Evolutionary conservation across 768 basidiomycete species (phyloP), one percentile per base, ranked within the genome.

Genomic region (Panellus pusillus): DNA sequence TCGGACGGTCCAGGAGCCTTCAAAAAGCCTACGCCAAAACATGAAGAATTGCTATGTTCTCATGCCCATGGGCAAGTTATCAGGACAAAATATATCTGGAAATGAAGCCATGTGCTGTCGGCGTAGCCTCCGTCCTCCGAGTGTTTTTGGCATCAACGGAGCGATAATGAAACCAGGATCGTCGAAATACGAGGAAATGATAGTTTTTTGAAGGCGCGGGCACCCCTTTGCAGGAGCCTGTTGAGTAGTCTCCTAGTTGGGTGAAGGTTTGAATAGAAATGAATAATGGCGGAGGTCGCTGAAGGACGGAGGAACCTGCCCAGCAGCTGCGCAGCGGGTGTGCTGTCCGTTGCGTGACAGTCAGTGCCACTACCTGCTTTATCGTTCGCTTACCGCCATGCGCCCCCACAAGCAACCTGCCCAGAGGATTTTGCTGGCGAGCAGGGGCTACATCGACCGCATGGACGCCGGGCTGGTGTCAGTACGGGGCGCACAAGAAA

Each of bases 401-500:
- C 36, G 55, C 19, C 15, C 47, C 28, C 19, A 2, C 28, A 56
- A 51, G 19, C n/a, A 14, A 15, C 46, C 36, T 6, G 31, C 55
- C 18, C 18, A 40, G 28, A 47, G 46, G 13, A 50, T 57, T 9
- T 45, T 46, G 7, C 50, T 57, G 9, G 39, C 56, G 3, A 52
- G 56, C 20, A 41, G 51, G 4, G 60, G 49, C 28, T 65, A 65
- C 20, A 65, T 73, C 18, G 65, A 72, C 45, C 62, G 64, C 35
- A 59, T 66, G 42, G 67, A 66, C 45, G 60, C 63, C 0, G 66
- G 63, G 8, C 63, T 73, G 20, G 47, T 54, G 15, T 65, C 65
- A 20, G 52, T 52, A 6, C 50, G 53, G 55, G 72, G 72, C 67
- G 81, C 82, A 0, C 72, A 74, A 48, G 66, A 72, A 39, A 72